These are phyloP conservation scores for Trichoderma koningii DNA, from an alignment of 2,329 filamentous ascomycete genomes.

Conservation along the genomic window DNA sequence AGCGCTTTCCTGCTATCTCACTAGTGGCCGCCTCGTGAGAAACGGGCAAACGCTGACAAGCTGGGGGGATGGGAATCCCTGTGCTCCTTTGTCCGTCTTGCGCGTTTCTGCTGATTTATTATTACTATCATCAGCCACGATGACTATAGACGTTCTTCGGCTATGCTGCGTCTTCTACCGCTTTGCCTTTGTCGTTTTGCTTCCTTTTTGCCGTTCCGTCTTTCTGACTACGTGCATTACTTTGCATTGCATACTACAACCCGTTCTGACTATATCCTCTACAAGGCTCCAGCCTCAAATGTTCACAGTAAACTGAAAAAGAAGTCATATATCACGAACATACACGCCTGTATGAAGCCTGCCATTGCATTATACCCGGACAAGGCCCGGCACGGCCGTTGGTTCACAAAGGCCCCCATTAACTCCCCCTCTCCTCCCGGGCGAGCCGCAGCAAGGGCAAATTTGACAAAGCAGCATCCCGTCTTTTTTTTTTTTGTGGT, in stretches of 20 bases:
- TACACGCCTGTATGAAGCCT: neutral
- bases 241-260: too few species aligned
- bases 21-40: too few species aligned
- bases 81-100: too few species aligned
- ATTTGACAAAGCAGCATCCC: too few species aligned
- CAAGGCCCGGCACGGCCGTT: neutral
- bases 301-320: neutral
- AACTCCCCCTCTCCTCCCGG: neutral
- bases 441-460: neutral
- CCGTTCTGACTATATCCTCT: neutral
- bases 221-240: neutral
- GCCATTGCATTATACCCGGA: neutral
- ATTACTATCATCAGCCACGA: too few species aligned
- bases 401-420: too few species aligned
- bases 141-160: too few species aligned
- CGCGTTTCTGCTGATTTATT: too few species aligned
- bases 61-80: too few species aligned
- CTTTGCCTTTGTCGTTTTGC: neutral
- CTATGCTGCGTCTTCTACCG: slow-evolving; percentile 1
- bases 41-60: too few species aligned
- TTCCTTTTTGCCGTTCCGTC: slow-evolving; percentile 5
- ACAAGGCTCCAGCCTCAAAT: neutral
- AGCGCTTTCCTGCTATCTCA: too few species aligned
- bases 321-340: slow-evolving; percentile 13
- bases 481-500: neutral